Evolutionary conservation across 345 rosid genomes (phyloP), one percentile per base, ranked within the genome.

Genomic region (Populus davidiana): DNA sequence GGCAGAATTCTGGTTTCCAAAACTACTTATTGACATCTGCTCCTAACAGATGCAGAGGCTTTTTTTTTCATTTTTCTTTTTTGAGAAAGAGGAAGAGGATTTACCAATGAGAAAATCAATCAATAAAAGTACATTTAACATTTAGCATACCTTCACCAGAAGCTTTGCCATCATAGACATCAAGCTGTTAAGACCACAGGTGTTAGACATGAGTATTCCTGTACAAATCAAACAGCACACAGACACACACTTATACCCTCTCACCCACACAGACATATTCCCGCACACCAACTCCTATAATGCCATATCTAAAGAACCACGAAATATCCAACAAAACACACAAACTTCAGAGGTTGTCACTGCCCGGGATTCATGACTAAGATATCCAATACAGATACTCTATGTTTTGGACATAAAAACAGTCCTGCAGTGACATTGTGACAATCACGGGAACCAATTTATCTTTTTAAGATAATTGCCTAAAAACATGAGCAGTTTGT

Each of bases 141-240:
- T 44, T n/a, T 56, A 61, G 21, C 80, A 25, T 84, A 93, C 93
- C 98, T 93, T 89, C 98, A 73, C 83, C 85, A 66, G 89, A 75
- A 72, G 90, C 93, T 85, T 95, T 90, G 47, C 97, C 99, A 50
- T 95, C 98, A 44, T 92, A 83, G 38, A 88, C 61, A 74, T 95
- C 98, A 63, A 95, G 92, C 99, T 95, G 96, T 80, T 62, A 71
- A 82, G 59, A 77, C 61, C 67, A 76, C 44, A 69, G 78, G 33
- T 38, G 39, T 27, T 49, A 21, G 29, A 5, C 62, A 69, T 73
- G 23, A 35, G 54, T 21, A 39, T 8, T 31, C 49, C 61, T 13
- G 21, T 59, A 59, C 0, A 10, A 59, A 59, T 59, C 27, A 59
- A 59, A 59, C 29, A 23, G 64, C 29, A 23, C 13, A 0, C 64